Evolutionary conservation across 2,329 filamentous ascomycete genomes (phyloP), one percentile per base, ranked within the genome.

Genomic region (Clonostachys chloroleuca): DNA sequence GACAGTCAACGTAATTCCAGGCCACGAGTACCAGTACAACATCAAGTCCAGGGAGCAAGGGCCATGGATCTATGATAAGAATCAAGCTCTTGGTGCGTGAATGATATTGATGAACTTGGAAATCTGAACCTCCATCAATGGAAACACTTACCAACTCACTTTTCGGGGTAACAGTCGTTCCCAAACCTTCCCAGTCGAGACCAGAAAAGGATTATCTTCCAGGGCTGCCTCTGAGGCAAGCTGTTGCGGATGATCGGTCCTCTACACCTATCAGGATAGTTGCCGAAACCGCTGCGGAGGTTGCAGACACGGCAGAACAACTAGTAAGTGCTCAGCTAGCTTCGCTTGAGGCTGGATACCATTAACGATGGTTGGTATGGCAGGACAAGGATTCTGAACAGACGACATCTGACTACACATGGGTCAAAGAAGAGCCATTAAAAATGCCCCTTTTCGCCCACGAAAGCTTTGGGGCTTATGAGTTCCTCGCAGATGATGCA

Each of bases 1-100:
- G 49, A 64, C 73, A 1, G 70, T 89, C 41, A 61, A 73, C 35
- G 71, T 78, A 8, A 69, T 79, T 16, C 69, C 77, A 18, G 78
- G 77, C 18, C 74, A 78, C 42, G 75, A 80, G 48, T 80, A 89
- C 53, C 82, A 87, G 57, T 92, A 90, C 74, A 91, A 89, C 64
- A 86, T 91, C 55, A 78, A 84, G 33, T 69, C 87, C 35, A 86
- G 85, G 10, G 62, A 73, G 17, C 80, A 80, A 43, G 78, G 87
- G 52, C 87, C 83, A 80, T 89, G 86, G 86, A 71, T 83, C 20
- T 63, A 88, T 42, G 80, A 90, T 54, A 81, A 88, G 49, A 70
- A 69, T 41, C 72, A 75, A 46, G 77, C 80, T 13, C 81, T 73
- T 47, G 74, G 84, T 87, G 9, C 24, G 24, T 30, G 8, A 30